Conservation (phyloP, 306 rosid species). For the Canavalia gladiata region DNA sequence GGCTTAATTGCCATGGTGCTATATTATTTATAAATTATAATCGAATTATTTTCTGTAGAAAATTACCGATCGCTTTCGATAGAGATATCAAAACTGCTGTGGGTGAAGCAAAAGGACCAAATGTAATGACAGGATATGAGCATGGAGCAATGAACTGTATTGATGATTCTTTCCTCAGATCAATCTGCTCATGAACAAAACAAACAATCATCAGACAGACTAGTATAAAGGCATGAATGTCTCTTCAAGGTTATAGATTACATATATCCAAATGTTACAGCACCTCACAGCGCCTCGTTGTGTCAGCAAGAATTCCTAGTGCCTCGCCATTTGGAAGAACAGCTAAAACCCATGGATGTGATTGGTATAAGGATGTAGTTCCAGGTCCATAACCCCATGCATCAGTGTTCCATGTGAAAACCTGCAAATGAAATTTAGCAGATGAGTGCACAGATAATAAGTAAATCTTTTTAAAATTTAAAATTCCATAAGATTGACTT, state of each 20-base stretch:
- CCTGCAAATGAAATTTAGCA: slow-evolving; percentile 54
- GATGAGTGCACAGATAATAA: slow-evolving; percentile 9
- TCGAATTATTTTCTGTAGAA: slow-evolving; percentile 13
- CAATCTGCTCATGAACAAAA: slow-evolving; percentile 71
- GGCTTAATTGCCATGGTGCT: background rate
- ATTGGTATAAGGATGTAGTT: slow-evolving; percentile 89
- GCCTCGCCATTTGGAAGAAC: slow-evolving; percentile 91
- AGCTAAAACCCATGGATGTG: slow-evolving; percentile 98
- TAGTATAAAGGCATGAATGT: slow-evolving; percentile 26
- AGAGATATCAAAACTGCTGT: slow-evolving; percentile 72
- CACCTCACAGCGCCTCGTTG: slow-evolving; percentile 94
- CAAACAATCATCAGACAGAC: slow-evolving; percentile 34
- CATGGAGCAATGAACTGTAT: slow-evolving; percentile 73
- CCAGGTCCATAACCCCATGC: slow-evolving; percentile 90
- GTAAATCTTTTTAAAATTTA: slow-evolving; percentile 10
- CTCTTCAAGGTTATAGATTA: slow-evolving; percentile 38
- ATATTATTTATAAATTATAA: slow-evolving; percentile 7
- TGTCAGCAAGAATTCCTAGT: slow-evolving; percentile 91
- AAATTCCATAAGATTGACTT: slow-evolving; percentile 41
- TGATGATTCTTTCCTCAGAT: slow-evolving; percentile 78
- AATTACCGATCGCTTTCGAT: slow-evolving; percentile 87
- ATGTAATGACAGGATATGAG: slow-evolving; percentile 82
- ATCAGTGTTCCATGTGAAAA: slow-evolving; percentile 89
- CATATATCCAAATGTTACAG: slow-evolving; percentile 40
- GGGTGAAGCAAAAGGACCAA: slow-evolving; percentile 94